phyloP scores from a whole-genome alignment of 2,329 filamentous ascomycete species.

The Aureobasidium vineae region DNA sequence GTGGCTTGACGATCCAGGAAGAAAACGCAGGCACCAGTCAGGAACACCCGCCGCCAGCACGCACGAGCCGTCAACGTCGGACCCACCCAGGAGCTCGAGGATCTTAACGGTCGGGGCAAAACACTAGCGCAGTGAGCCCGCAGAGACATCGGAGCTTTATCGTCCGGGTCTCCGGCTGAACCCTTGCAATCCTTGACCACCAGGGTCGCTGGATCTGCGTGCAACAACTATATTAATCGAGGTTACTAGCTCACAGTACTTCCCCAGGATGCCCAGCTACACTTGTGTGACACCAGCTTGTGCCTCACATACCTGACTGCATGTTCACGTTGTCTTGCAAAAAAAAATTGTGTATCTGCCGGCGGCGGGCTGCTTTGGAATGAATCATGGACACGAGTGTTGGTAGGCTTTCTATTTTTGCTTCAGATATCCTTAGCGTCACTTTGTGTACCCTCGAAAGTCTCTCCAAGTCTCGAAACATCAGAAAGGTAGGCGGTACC shows the following conservation, averaged over 20 bases:
- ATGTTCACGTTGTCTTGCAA: not conserved
- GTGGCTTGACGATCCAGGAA: slow-evolving; percentile 21
- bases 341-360: not conserved
- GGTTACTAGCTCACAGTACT: not conserved
- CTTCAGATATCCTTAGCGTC: slow-evolving; percentile 10
- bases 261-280: not conserved
- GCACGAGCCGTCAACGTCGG: slow-evolving; percentile 25
- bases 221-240: not conserved
- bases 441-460: not conserved
- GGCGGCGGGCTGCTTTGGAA: not conserved
- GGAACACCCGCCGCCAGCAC: slow-evolving; percentile 26
- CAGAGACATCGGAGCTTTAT: slow-evolving; percentile 13
- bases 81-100: slow-evolving; percentile 25
- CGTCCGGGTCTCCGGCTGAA: not conserved
- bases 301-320: not conserved
- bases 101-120: slow-evolving; percentile 21
- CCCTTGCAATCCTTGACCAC: not conserved
- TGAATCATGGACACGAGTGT: slow-evolving; percentile 5
- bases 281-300: not conserved
- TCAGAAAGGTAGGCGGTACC: not conserved
- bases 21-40: slow-evolving; percentile 20
- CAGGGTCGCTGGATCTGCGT: slow-evolving; percentile 6
- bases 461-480: not conserved
- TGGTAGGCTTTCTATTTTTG: slow-evolving; percentile 22
- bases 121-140: slow-evolving; percentile 20